These are phyloP conservation scores for Epicoccum sorghinum DNA, from an alignment of 2,329 filamentous ascomycete species.

Conservation along the genomic window DNA sequence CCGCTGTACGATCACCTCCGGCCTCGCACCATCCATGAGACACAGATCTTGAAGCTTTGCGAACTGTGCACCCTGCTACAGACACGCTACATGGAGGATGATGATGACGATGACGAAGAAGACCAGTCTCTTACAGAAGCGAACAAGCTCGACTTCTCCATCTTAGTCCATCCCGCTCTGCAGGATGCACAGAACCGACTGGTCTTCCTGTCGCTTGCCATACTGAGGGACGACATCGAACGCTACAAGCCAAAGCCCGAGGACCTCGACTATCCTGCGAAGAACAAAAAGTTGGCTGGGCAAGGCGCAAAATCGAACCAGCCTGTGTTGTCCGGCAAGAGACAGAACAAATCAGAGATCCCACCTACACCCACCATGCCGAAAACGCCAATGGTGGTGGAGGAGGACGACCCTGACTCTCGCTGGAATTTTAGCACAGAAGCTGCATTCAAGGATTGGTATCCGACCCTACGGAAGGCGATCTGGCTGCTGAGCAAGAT, in stretches of 20 bases:
- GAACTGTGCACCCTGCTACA: constrained; percentile 71
- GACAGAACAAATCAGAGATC: constrained; percentile 50
- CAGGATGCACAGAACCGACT: constrained; percentile 71
- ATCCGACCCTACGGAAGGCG: constrained; percentile 70
- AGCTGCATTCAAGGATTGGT: constrained; percentile 65
- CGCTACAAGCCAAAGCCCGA: constrained; percentile 68
- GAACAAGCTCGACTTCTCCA: constrained; percentile 66
- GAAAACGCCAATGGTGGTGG: constrained; percentile 58
- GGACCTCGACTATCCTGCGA: constrained; percentile 68
- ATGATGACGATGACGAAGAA: constrained; percentile 50
- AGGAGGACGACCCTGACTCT: constrained; percentile 57
- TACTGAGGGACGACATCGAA: constrained; percentile 71
- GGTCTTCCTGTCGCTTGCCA: constrained; percentile 68
- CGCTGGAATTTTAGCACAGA: constrained; percentile 63
- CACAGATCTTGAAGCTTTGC: constrained; percentile 68
- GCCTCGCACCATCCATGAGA: constrained; percentile 70
- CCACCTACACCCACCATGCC: constrained; percentile 48
- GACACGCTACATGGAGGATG: constrained; percentile 66
- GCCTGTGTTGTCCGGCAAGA: constrained; percentile 61
- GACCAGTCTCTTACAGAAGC: constrained; percentile 58
- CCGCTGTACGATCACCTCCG: constrained; percentile 70
- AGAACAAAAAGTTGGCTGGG: constrained; percentile 52
- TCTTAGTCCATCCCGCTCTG: constrained; percentile 67
- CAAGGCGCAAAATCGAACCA: constrained; percentile 50
- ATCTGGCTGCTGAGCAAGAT: constrained; percentile 73